Base-by-base conservation (phyloP, 208 protist genomes). In the Trypanosoma theileri region DNA sequence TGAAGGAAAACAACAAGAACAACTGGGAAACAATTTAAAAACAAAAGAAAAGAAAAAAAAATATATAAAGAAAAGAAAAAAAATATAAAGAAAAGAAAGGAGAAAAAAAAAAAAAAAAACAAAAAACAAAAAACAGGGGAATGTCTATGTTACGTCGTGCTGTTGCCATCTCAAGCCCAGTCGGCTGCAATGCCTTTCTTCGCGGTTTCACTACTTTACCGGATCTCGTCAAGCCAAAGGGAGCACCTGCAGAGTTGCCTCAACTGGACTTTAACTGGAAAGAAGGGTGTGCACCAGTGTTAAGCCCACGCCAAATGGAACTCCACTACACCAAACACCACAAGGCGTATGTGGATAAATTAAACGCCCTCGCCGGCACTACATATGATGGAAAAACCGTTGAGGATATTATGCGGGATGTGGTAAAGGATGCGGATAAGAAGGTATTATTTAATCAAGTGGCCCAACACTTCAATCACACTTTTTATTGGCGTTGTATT, bases 391-490 rank as follows among this genome's bases (percentile, higher is more conserved):
- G 89, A 17, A 94, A 91, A 75, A 81, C 78, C n/a, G 89, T 96
- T 53, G 89, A 94, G 67, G 85, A 93, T 10, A 88, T 96, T 63
- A 77, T 96, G 35, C 0, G 63, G 22, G 70, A 66, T 59, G 79
- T 81, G 26, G 77, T 41, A 69, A 72, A 77, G n/a, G 66, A 72
- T 51, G 58, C 61, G 1, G 78, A 85, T n/a, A 69, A 90, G 67
- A 92, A 88, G 71, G 88, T 89, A 12, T 71, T 87, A 59, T 96
- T 94, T 74, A 96, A 96, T 79, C 91, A 96, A 69, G 85, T 86
- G 1, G 88, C 91, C n/a, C 95, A 98, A 85, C 88, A 96, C 80
- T 96, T 96, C 75, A 97, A 97, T 76, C 93, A 97, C 79, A 85
- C 79, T 41, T 97, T 97, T 60, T 96, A 89, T 77, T 97, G 90